A percentile compares a stretch with the other conserved stretches of the same genome.
Evolutionary conservation across 2,329 filamentous ascomycete genomes (phyloP).

Genomic region (Penicillium sp.): DNA sequence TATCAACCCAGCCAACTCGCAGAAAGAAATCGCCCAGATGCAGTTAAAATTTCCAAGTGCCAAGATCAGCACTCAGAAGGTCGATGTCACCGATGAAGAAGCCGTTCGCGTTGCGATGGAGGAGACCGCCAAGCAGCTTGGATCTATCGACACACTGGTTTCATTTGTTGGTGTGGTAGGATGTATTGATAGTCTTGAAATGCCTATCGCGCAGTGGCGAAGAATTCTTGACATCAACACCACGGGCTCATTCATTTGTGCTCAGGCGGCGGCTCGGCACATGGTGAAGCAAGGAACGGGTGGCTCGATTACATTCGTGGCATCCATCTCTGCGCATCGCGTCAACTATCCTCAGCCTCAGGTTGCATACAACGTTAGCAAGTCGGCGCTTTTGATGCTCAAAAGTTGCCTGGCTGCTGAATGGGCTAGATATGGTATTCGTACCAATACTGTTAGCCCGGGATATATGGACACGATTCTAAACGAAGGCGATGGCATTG

Average conservation of each 20-base stretch:
- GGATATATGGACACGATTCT: conserved; percentile 78
- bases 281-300: conserved; percentile 34
- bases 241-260: conserved; percentile 68
- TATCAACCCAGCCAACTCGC: conserved; percentile 46
- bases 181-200: conserved; percentile 61
- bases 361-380: conserved; percentile 69
- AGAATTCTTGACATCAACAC: conserved; percentile 70
- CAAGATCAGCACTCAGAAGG: conserved; percentile 51
- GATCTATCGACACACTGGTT: conserved; percentile 57
- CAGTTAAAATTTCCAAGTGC: conserved; percentile 55
- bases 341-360: conserved; percentile 75
- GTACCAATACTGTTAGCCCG: conserved; percentile 69
- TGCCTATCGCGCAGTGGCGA: conserved; percentile 60
- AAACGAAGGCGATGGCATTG: conserved; percentile 64
- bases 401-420: conserved; percentile 68
- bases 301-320: conserved; percentile 58
- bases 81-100: conserved; percentile 61
- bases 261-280: conserved; percentile 60
- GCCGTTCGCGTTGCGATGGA: conserved; percentile 23
- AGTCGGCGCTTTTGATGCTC: conserved; percentile 65
- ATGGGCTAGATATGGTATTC: conserved; percentile 70
- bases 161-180: conserved; percentile 70
- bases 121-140: conserved; percentile 37
- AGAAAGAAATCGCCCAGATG: conserved; percentile 47
- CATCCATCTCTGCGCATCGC: conserved; percentile 66